Evolutionary conservation across 768 basidiomycete species (phyloP), one percentile per base, ranked within the genome.

Genomic region (Termitomyces sp.): DNA sequence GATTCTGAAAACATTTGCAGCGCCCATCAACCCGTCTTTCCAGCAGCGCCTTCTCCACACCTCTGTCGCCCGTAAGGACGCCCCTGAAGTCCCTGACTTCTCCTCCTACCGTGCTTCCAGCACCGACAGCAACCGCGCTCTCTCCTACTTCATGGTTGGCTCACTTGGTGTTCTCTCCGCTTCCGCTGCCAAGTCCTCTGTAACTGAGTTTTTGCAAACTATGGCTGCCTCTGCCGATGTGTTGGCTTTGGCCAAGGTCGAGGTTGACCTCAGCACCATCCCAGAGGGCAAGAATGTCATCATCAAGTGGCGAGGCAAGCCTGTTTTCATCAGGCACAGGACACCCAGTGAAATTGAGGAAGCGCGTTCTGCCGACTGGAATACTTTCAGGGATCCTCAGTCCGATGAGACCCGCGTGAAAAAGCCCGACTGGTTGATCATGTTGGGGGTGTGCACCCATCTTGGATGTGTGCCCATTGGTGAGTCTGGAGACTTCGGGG

Each of bases 241-340:
- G 54, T 86, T 98, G 66, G 97, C 97, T 51, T 82, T 98, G 63
- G 97, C 97, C 60, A 98, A 98, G 79, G 92, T 98, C 60, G 97
- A 99, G 76, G 86, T 99, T 59, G 93, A 96, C 40, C 85, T 99
- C 60, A 74, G 76, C 55, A 78, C 74, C 60, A 98, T 99, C 68
- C 97, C 97, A 38, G 94, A 98, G 81, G 94, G 94, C 73, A 95
- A 94, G 84, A 95, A 96, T 70, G 90, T 89, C 65, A 86, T 96
- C 74, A 91, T 95, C 77, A 94, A 98, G 79, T 99, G 97, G 97
- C 91, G 97, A 68, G 97, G 97, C 72, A 99, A 99, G 81, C 97
- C 97, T 63, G 97, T 99, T 55, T 98, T 98, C 81, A 94, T 99
- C 72, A 86, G 97, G 63, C 97, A 99, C 79, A 86, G 97, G 67